These are phyloP conservation scores for Glonium stellatum DNA, from an alignment of 495 filamentous ascomycete species.

Conservation along the genomic window DNA sequence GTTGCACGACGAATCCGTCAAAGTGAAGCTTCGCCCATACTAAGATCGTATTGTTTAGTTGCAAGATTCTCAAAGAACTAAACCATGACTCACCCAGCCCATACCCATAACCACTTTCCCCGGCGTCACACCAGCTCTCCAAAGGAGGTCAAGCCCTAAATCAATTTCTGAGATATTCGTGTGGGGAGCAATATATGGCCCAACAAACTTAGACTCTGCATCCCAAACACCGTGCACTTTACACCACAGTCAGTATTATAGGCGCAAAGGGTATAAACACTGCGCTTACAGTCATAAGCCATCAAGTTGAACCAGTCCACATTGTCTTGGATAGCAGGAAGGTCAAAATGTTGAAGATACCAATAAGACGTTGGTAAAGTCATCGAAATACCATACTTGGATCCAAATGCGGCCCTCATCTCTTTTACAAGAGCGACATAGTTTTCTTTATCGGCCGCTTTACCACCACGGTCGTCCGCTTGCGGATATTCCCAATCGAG, in stretches of 20 bases:
- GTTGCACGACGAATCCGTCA: constrained; percentile 30
- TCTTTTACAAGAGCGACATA: constrained; percentile 39
- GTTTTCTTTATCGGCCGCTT: constrained; percentile 38
- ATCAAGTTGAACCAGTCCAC: constrained; percentile 21
- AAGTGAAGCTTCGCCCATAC: constrained; percentile 44
- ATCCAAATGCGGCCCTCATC: constrained; percentile 29
- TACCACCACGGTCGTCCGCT: constrained; percentile 42
- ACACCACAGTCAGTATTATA: background rate
- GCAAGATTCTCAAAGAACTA: no score
- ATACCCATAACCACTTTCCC: constrained; percentile 43
- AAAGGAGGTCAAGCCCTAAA: constrained; percentile 42
- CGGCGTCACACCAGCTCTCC: constrained; percentile 43
- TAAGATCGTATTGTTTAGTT: no score
- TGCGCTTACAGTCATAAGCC: constrained; percentile 4
- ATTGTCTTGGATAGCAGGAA: background rate
- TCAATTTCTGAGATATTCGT: constrained; percentile 55
- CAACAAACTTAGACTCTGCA: constrained; percentile 22
- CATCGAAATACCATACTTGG: constrained; percentile 21
- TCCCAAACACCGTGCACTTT: constrained; percentile 17
- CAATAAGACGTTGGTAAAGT: constrained; percentile 8
- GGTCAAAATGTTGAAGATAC: constrained; percentile 16
- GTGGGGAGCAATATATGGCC: constrained; percentile 38
- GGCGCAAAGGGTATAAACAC: background rate
- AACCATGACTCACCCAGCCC: no score
- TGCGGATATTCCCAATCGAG: constrained; percentile 48